A percentile compares a stretch with the other conserved stretches of the same genome.
Evolutionary conservation across 345 rosid species (phyloP).

Genomic region (Gossypium arboreum): DNA sequence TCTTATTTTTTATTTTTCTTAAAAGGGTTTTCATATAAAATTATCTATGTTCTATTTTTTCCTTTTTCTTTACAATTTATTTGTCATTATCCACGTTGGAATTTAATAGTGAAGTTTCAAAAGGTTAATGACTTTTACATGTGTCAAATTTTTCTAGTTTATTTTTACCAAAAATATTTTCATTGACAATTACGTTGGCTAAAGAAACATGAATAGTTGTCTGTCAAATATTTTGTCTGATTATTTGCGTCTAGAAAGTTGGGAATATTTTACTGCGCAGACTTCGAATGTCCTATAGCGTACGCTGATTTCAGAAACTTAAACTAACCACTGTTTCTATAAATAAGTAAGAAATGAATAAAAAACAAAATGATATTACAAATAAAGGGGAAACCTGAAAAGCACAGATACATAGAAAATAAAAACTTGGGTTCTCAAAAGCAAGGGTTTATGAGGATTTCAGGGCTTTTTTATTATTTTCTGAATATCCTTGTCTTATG

Average conservation of each 20-base stretch:
- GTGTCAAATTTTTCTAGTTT: neutral
- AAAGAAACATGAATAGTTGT: neutral
- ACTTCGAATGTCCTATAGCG: no score
- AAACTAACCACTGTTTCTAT: neutral
- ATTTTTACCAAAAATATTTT: no score
- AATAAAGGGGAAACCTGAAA: neutral
- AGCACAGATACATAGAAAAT: neutral
- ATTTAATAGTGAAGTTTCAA: neutral
- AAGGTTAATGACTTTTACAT: neutral
- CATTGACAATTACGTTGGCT: no score
- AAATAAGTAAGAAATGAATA: neutral
- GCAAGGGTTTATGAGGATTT: neutral
- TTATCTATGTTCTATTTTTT: neutral
- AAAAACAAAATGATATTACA: neutral
- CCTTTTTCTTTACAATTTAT: no score
- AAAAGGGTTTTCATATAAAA: no score
- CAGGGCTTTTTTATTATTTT: neutral
- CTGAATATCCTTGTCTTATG: neutral
- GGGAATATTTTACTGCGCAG: no score
- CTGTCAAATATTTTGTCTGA: neutral
- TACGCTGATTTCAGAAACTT: no score
- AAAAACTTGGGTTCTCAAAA: neutral
- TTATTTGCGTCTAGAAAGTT: no score
- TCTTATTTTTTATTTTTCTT: no score
- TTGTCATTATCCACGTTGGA: no score